Evolutionary conservation across 768 basidiomycete genomes (phyloP).

Genomic region (Amanita pseudoporphyria): DNA sequence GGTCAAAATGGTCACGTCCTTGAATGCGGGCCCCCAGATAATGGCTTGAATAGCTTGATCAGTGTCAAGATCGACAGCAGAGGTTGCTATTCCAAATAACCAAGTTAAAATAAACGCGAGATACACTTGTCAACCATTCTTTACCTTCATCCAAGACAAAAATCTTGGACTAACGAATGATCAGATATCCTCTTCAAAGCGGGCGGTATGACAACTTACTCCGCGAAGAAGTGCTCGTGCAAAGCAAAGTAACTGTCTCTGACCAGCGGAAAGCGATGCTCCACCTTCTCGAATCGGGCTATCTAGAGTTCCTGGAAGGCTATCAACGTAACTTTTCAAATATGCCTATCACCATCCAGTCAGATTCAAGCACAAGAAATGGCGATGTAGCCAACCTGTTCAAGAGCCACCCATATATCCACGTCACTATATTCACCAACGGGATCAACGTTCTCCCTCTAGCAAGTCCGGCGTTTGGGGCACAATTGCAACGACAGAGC

Average conservation of each 20-base stretch:
- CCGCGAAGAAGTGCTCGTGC: slow-evolving; percentile 76
- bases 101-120: no score
- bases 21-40: slow-evolving; percentile 71
- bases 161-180: slow-evolving; percentile 53
- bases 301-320: slow-evolving; percentile 58
- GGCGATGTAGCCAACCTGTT: slow-evolving; percentile 35
- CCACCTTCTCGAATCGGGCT: slow-evolving; percentile 71
- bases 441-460: slow-evolving; percentile 88
- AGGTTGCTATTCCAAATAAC: slow-evolving; percentile 49
- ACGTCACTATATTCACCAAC: slow-evolving; percentile 62
- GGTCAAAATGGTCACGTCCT: slow-evolving; percentile 73
- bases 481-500: slow-evolving; percentile 76
- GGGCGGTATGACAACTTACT: slow-evolving; percentile 22
- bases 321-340: slow-evolving; percentile 60
- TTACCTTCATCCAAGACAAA: slow-evolving; percentile 89
- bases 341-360: slow-evolving; percentile 36
- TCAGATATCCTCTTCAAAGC: not conserved
- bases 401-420: slow-evolving; percentile 83
- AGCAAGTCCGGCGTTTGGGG: slow-evolving; percentile 71
- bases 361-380: not conserved
- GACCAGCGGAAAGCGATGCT: slow-evolving; percentile 74
- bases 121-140: slow-evolving; percentile 1
- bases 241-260: slow-evolving; percentile 84
- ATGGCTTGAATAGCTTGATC: slow-evolving; percentile 85
- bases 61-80: slow-evolving; percentile 85